Conservation (phyloP, 257 asterid genomes). For the Marsdenia floribunda region DNA sequence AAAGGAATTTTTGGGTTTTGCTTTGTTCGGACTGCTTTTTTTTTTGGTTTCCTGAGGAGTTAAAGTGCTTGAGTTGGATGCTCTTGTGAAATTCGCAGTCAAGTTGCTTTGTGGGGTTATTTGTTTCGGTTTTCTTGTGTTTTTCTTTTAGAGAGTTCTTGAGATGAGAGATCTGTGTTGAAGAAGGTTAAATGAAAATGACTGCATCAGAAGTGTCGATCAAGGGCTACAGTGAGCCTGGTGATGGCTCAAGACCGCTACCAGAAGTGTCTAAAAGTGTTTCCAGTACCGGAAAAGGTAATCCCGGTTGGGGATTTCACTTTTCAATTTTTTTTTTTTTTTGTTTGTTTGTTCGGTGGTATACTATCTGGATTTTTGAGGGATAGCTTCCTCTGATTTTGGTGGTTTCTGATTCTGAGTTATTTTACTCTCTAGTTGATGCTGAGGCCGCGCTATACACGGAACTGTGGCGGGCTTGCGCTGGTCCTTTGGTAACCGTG, state of each 20-base stretch:
- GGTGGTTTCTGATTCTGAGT: conserved; percentile 3
- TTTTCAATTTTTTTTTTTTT: neutral
- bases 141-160: conserved; percentile 7
- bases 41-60: neutral
- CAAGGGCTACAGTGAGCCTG: conserved; percentile 46
- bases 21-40: neutral
- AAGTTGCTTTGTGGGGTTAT: neutral
- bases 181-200: conserved; percentile 35
- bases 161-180: conserved; percentile 69
- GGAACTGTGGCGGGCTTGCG: conserved; percentile 96
- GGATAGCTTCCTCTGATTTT: neutral
- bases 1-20: conserved; percentile 5
- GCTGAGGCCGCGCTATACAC: conserved; percentile 73
- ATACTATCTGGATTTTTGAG: neutral
- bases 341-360: neutral
- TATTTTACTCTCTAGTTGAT: conserved; percentile 38
- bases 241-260: conserved; percentile 25
- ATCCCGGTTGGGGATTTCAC: neutral
- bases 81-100: conserved; percentile 16
- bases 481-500: conserved; percentile 92
- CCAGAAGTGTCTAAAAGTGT: conserved; percentile 26
- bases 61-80: conserved; percentile 10
- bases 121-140: neutral
- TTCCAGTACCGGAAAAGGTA: conserved; percentile 49
- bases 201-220: conserved; percentile 51